phyloP scores from a whole-genome alignment of 2,329 filamentous ascomycete species.

The Bipolaris gigantea region DNA sequence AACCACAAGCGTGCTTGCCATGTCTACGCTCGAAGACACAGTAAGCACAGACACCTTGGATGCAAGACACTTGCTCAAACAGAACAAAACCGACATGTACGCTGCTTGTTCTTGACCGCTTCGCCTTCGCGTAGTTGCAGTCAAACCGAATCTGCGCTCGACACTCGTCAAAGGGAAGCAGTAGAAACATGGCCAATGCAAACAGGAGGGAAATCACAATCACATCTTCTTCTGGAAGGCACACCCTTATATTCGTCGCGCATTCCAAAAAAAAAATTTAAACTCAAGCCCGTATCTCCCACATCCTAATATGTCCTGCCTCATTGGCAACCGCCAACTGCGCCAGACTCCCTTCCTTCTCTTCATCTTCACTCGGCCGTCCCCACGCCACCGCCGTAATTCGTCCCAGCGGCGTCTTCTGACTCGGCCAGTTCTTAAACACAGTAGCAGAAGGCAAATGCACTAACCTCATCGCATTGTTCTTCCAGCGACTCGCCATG shows the following conservation, averaged over 20 bases:
- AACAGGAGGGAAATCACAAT: background rate
- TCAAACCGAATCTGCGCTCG: background rate
- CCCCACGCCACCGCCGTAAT: constrained; percentile 63
- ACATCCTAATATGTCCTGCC: constrained; percentile 81
- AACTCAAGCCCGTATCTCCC: constrained; percentile 62
- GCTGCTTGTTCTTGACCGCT: background rate
- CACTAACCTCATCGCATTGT: constrained; percentile 81
- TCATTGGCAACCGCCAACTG: constrained; percentile 87
- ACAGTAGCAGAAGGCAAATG: constrained; percentile 92
- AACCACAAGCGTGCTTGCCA: constrained; percentile 13
- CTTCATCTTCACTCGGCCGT: constrained; percentile 51
- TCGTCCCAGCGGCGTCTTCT: constrained; percentile 81
- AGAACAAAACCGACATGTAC: background rate
- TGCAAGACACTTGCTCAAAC: background rate
- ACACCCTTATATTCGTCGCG: background rate
- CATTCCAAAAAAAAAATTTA: background rate
- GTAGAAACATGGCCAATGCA: background rate
- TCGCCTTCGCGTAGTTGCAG: constrained; percentile 9
- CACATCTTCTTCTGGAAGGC: background rate
- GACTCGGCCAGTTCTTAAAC: constrained; percentile 95
- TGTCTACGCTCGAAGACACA: constrained; percentile 1
- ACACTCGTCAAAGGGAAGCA: background rate
- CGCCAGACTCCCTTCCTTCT: constrained; percentile 60
- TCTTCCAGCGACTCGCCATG: constrained; percentile 84
- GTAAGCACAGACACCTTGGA: background rate